Base-by-base conservation (phyloP, 805 yeast genomes). In the Schizosaccharomyces octosporus region DNA sequence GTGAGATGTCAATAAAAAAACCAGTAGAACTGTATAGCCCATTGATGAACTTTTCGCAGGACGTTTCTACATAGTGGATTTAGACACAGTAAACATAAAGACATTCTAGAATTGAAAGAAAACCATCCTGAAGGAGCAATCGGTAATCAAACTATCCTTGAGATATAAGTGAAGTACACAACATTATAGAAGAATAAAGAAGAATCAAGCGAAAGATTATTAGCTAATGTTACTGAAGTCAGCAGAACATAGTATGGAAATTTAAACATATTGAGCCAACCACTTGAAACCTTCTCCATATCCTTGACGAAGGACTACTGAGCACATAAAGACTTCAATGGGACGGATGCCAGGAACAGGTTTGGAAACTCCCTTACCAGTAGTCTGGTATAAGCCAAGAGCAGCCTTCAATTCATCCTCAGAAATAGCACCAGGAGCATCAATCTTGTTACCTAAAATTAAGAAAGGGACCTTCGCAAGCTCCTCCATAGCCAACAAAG, bases 221-320 rank as follows among this genome's bases (percentile, higher is more conserved):
- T 17, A 51, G 31, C 27, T 3, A 29, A 13, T 7, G 36, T 29
- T 5, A 51, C 19, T 24, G 32, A 13, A 19, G 5, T 29, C 11
- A 51, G 27, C 3, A 51, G 57, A 17, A 29, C 27, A 29, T 24
- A 13, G 4, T 21, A 17, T 17, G 31, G 36, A 24, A 29, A 21
- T 19, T 71, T 79, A 90, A 68, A 90, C 90, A 75, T 85, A 90
- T 76, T 93, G 95, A 64, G 96, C 87, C 70, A 93, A 81, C 97
- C 97, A 93, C 79, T 87, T 85, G 81, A 93, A 88, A 65, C 95
- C 98, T 69, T 93, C 97, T 64, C 95, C 95, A 74, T 93, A 93
- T 69, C 98, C 99, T 74, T 87, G 89, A 80, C 97, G 87, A 95
- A 89, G 85, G 62, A 89, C 96, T 66, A 93, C 95, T 32, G 96